Conservation (phyloP, 768 basidiomycete species). For the button mushroom (Agaricus bisporus) region DNA sequence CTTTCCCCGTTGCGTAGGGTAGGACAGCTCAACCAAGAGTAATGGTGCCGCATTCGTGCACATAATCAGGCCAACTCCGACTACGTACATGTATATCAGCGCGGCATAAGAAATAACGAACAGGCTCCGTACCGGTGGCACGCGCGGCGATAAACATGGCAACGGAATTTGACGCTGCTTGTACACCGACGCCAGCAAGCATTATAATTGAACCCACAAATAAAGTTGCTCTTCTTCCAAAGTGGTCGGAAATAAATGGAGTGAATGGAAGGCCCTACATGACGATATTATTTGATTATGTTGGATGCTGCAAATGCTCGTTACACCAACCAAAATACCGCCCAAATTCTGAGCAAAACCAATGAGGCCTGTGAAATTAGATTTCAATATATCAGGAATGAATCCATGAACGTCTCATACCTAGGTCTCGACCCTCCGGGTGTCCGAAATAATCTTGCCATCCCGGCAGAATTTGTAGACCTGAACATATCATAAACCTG, state of each 20-base stretch:
- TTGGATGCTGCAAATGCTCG: background rate
- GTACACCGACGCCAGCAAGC: conserved; percentile 57
- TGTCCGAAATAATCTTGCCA: conserved; percentile 53
- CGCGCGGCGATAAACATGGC: conserved; percentile 53
- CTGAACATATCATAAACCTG: conserved; percentile 22
- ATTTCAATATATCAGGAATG: background rate
- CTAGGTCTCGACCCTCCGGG: conserved; percentile 46
- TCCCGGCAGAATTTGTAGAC: conserved; percentile 60
- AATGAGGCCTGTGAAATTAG: conserved; percentile 42
- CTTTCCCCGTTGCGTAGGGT: conserved; percentile 63
- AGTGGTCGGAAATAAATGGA: conserved; percentile 50
- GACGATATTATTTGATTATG: background rate
- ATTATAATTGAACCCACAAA: conserved; percentile 58
- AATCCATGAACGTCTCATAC: conserved; percentile 19
- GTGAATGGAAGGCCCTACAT: conserved; percentile 54
- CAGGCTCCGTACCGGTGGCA: conserved; percentile 36
- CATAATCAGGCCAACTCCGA: conserved; percentile 59
- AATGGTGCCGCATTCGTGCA: conserved; percentile 59
- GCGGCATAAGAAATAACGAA: background rate
- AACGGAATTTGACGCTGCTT: conserved; percentile 40
- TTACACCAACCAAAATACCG: conserved; percentile 35
- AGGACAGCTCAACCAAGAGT: conserved; percentile 59
- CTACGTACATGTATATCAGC: conserved; percentile 24
- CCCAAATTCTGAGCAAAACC: conserved; percentile 63
- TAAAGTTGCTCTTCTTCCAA: conserved; percentile 56